Evolutionary conservation across 768 basidiomycete species (phyloP).

Genomic region (Suillus tomentosus): DNA sequence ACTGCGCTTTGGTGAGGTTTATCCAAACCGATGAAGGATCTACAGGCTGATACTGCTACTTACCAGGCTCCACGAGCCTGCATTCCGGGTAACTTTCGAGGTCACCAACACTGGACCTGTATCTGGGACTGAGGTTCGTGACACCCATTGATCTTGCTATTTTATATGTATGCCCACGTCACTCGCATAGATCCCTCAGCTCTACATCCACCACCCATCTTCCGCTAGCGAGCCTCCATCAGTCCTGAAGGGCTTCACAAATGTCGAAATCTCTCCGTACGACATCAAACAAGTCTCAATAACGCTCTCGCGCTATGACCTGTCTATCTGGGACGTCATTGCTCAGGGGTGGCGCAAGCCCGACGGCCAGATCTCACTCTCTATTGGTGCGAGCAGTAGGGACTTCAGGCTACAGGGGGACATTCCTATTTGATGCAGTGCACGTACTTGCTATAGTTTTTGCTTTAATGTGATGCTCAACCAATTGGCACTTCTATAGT

Average conservation of each 20-base stretch:
- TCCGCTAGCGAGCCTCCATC: conserved; percentile 66
- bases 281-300: conserved; percentile 48
- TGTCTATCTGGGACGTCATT: conserved; percentile 71
- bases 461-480: no score
- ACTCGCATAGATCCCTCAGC: conserved; percentile 56
- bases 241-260: conserved; percentile 63
- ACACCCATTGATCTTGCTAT: conserved; percentile 7
- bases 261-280: conserved; percentile 49
- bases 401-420: conserved; percentile 4
- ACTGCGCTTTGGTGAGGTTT: conserved; percentile 51
- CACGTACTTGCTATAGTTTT: no score
- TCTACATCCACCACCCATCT: conserved; percentile 64
- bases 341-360: conserved; percentile 58
- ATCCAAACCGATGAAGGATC: conserved; percentile 20
- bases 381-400: conserved; percentile 7
- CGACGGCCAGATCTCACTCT: conserved; percentile 6
- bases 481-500: no score
- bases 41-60: conserved; percentile 7
- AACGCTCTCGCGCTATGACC: conserved; percentile 59
- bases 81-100: conserved; percentile 35
- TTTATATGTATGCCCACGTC: conserved; percentile 1
- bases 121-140: conserved; percentile 30
- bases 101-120: conserved; percentile 39
- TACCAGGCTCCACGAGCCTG: conserved; percentile 29
- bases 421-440: no score